Conservation (phyloP, 2,329 filamentous ascomycete genomes). For the Colletotrichum sp. region DNA sequence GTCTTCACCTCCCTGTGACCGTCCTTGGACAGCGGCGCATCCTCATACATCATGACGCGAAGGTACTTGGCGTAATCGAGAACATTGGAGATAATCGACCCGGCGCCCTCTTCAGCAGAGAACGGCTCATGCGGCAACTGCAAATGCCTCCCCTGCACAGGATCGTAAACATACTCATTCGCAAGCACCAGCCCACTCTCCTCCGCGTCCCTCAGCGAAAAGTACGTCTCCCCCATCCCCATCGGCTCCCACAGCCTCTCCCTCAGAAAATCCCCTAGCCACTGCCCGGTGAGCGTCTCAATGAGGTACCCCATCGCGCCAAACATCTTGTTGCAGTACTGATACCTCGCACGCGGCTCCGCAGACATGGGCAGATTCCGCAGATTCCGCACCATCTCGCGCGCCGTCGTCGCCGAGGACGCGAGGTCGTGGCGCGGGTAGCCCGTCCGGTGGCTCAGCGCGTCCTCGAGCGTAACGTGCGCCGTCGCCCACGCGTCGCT, state of each 20-base stretch:
- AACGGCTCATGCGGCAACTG: constrained; percentile 29
- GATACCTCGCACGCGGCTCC: constrained; percentile 48
- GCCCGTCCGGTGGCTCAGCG: constrained; percentile 57
- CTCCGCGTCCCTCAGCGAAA: constrained; percentile 31
- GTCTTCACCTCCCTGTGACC: constrained; percentile 30
- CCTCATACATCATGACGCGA: constrained; percentile 33
- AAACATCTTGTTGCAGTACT: constrained; percentile 60
- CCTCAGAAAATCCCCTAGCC: constrained; percentile 44
- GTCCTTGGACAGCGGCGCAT: constrained; percentile 27
- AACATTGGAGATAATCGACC: constrained; percentile 44
- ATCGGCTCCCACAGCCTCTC: constrained; percentile 49
- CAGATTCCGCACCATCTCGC: constrained; percentile 45
- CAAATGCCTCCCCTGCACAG: constrained; percentile 27
- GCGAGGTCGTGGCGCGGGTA: constrained; percentile 46
- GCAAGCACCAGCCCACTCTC: constrained; percentile 37
- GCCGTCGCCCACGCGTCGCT: constrained; percentile 48
- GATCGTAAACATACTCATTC: constrained; percentile 45
- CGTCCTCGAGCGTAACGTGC: constrained; percentile 59
- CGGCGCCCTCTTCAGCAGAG: constrained; percentile 43
- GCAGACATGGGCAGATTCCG: constrained; percentile 47
- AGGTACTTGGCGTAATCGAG: constrained; percentile 41
- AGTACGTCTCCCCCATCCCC: constrained; percentile 49
- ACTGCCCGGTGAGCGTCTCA: constrained; percentile 42
- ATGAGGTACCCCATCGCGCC: constrained; percentile 48
- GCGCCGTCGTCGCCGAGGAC: constrained; percentile 31